Evolutionary conservation across 371 early-diverging fungal genomes (phyloP), one percentile per base, ranked within the genome.

Genomic region (Mucor indicus): DNA sequence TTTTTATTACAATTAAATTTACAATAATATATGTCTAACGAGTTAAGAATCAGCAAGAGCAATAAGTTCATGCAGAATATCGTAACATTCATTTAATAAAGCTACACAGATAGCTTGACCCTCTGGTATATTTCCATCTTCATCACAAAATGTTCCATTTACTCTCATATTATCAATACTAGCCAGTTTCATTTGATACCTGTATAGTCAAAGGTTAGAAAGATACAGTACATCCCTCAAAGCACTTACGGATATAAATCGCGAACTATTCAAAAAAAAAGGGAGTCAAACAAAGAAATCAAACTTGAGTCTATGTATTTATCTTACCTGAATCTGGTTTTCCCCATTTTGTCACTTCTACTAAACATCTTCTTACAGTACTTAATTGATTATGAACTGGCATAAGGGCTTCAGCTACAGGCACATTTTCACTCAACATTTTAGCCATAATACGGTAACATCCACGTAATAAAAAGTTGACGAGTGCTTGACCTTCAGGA

Each of bases 391-490:
- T 89, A 50, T 90, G 86, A 6, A 92, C 78, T 5, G 88, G 89
- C 81, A 90, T 85, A 54, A 95, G 61, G 4, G 87, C 76, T 52
- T 92, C 92, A 4, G 87, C 86, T n/a, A 94, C 87, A 3, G 95
- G 91, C 44, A 92, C 93, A 44, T 87, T 86, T 5, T 86, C 82
- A 46, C 85, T 80, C 25, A 84, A 58, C 57, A 95, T 82, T 53
- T 87, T 91, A 53, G 92, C 86, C 44, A 95, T 81, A n/a, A 90
- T 61, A 29, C 87, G 81, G 57, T 93, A 91, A 69, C 93, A 92
- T 46, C 88, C 90, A 60, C 91, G 89, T 23, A 94, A 72, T 52
- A 95, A 63, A 55, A 87, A 91, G 59, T 93, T 89, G 30, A 92
- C 68, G 7, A 88, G 67, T 1, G 82, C 80, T 54, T 91, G 89